These are phyloP conservation scores for Magnolia changhungtana DNA, from an alignment of 164 flowering plant species.

Conservation along the genomic window DNA sequence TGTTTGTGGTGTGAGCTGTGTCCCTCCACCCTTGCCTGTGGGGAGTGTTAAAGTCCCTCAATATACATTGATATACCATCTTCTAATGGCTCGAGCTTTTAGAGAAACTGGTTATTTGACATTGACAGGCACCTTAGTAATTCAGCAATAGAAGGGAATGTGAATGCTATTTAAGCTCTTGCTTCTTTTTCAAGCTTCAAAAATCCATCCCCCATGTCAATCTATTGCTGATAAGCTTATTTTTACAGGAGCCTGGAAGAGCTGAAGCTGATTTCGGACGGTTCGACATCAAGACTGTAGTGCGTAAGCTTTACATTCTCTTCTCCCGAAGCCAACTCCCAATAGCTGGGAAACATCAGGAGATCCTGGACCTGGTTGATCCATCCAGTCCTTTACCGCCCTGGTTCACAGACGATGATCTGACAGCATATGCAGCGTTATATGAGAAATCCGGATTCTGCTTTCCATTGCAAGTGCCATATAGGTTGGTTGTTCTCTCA, in stretches of 20 bases:
- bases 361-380: constrained; percentile 57
- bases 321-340: constrained; percentile 49
- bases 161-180: no score
- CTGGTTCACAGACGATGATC: constrained; percentile 59
- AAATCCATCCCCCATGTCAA: no score
- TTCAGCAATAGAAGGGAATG: no score
- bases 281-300: constrained; percentile 43
- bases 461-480: constrained; percentile 54
- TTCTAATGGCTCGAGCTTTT: no score
- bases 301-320: constrained; percentile 49
- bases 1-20: no score
- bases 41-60: no score
- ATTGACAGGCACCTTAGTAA: no score
- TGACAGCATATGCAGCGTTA: constrained; percentile 29
- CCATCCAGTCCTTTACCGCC: constrained; percentile 47
- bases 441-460: constrained; percentile 57
- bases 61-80: no score
- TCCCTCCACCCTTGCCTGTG: no score
- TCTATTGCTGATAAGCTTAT: no score
- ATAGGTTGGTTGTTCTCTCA: constrained; percentile 5
- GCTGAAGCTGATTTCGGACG: constrained; percentile 62
- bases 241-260: constrained; percentile 42
- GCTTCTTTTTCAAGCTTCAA: no score
- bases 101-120: no score
- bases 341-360: constrained; percentile 39